Evolutionary conservation across 1,139 yeast species (phyloP), one percentile per base, ranked within the genome.

Genomic region (Magnusiomyces sp.): DNA sequence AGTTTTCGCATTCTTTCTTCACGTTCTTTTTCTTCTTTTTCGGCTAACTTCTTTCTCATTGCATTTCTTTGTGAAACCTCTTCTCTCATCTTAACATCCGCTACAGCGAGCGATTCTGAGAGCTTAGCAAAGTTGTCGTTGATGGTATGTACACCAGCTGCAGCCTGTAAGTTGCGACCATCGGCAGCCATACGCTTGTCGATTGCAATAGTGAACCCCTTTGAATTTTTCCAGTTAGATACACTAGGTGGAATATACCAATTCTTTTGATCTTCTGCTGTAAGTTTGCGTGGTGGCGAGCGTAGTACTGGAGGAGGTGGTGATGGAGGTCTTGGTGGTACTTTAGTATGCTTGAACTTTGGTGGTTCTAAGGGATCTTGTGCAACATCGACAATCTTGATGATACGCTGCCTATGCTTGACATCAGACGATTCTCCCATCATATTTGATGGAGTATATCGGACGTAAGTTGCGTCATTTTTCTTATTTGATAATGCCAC

Each of bases 181-280:
- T 76, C 79, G 7, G 83, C 81, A 4, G 83, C 78, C 55, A 84
- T 71, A 53, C 97, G 71, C 61, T 85, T 84, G 51, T 89, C 95
- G 43, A 92, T 67, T 0, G 86, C 81, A 46, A 90, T 83, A 0
- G 95, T 81, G 63, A 82, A 89, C 2, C 98, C 97, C 57, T 85
- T 84, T 27, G 92, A 88, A 64, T 92, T 92, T 65, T 90, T 90
- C 98, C 98, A 92, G 64, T 88, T 89, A 1, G 97, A 90, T 0
- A 92, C 78, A 1, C 95, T 89, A 0, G 95, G 83, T 0, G 98
- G 97, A 31, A 92, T 88, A 47, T 76, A 75, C 97, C 97, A 92
- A 54, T 80, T 77, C 37, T 77, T 81, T 53, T 81, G 83, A 52
- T 89, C 95, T 58, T 83, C 88, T 40, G 80, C 80, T 0, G 92